phyloP scores from a whole-genome alignment of 257 asterid species.

The Anisodus acutangulus region DNA sequence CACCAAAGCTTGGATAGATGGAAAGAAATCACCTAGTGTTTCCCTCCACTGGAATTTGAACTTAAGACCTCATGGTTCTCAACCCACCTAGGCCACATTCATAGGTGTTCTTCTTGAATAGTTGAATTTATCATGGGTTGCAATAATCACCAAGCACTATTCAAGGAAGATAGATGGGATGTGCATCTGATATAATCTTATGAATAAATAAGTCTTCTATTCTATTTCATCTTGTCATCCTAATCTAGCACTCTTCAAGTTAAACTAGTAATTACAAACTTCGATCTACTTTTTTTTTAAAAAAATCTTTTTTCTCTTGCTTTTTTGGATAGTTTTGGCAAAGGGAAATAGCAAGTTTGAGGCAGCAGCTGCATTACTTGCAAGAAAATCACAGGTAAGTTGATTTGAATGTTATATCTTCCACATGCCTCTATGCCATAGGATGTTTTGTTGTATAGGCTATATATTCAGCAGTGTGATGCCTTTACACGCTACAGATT shows the following conservation, averaged over 20 bases:
- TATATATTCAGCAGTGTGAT: not conserved
- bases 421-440: not conserved
- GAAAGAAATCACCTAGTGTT: no score
- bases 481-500: conserved; percentile 2
- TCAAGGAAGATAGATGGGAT: not conserved
- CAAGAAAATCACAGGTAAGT: conserved; percentile 72
- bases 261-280: not conserved
- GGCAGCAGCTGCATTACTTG: conserved; percentile 68
- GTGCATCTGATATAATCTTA: not conserved
- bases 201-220: not conserved
- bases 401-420: conserved; percentile 20
- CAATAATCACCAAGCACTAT: not conserved
- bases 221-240: not conserved
- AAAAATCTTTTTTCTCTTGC: not conserved
- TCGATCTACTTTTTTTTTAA: not conserved
- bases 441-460: not conserved
- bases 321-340: conserved; percentile 66
- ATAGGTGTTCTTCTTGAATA: not conserved
- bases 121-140: not conserved
- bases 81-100: not conserved
- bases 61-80: no score
- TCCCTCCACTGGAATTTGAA: no score
- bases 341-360: conserved; percentile 66
- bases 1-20: no score
- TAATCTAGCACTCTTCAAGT: not conserved